Base-by-base conservation (phyloP, 148 eudicot species). In the Amaranthus palmeri region DNA sequence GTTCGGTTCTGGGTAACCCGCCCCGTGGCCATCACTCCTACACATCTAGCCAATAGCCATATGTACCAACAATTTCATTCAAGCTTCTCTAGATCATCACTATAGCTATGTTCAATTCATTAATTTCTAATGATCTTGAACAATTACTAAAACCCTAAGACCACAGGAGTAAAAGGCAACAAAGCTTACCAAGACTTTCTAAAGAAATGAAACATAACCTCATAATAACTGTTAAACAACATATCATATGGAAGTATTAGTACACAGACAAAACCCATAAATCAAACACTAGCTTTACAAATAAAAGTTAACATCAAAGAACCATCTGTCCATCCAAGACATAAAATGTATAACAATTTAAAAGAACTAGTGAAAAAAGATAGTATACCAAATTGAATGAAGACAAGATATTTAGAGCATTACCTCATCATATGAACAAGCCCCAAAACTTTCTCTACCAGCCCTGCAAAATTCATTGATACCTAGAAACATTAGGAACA, bases 351-450 rank as follows among this genome's bases (percentile, higher is more conserved):
- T 8, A 13, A 18, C 9, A 56, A 54, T 3, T 41, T 9, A 36
- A 14, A 10, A n/a, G 43, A 70, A 17, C 25, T 15, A 73, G 8
- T 17, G 73, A 46, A 8, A 36, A 17, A n/a, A 72, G 10, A 41
- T 41, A 25, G 36, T 25, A 25, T 25, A 25, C 1, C 36, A 25
- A 25, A 25, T 25, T 25, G 36, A 25, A 25, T 25, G 36, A 25
- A 25, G 36, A 25, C 36, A 25, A 25, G 36, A 25, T 0, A 25
- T 44, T 61, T 53, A 41, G 44, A 61, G 51, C 64, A 73, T 43
- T 81, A 92, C 97, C 93, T 92, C 93, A 78, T 76, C 73, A 78
- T 79, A 92, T 80, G 77, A 80, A 75, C 84, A 83, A 72, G 87
- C 86, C 25, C 86, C 88, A 55, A 88, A 85, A 56, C 84, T 83